phyloP scores from a whole-genome alignment of 2,329 filamentous ascomycete genomes.

The Exutisphaerella laricina region DNA sequence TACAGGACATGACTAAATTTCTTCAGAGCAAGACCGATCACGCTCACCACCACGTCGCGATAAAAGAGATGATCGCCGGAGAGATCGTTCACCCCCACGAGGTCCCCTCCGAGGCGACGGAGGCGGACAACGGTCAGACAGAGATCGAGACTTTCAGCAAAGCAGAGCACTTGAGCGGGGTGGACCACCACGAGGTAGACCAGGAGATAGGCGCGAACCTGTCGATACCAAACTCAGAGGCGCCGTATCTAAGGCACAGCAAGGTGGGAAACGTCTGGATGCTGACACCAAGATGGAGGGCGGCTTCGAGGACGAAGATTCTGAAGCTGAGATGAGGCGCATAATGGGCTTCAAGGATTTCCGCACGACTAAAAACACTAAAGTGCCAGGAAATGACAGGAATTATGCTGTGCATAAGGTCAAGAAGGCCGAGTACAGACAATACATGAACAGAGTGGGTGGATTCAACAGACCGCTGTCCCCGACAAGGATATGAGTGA shows the following conservation, averaged over 20 bases:
- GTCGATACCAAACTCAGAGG: slow-evolving; percentile 6
- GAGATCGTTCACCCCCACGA: slow-evolving; percentile 27
- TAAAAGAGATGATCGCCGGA: slow-evolving; percentile 26
- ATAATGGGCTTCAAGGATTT: slow-evolving; percentile 91
- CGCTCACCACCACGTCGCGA: slow-evolving; percentile 29
- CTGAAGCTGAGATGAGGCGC: slow-evolving; percentile 67
- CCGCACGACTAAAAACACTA: slow-evolving; percentile 78
- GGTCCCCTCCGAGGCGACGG: slow-evolving; percentile 11
- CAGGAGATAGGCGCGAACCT: slow-evolving; percentile 15
- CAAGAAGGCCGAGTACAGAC: slow-evolving; percentile 90
- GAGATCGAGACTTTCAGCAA: slow-evolving; percentile 20
- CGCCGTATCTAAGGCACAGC: slow-evolving; percentile 4
- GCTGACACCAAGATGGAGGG: slow-evolving; percentile 21
- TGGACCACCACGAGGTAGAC: slow-evolving; percentile 8
- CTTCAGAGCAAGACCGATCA: slow-evolving; percentile 26
- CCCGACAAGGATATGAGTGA: slow-evolving; percentile 14
- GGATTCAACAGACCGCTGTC: slow-evolving; percentile 67
- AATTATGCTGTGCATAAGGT: slow-evolving; percentile 78
- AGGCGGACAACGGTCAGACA: slow-evolving; percentile 20
- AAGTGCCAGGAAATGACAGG: slow-evolving; percentile 77
- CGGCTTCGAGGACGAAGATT: slow-evolving; percentile 47
- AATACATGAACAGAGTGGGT: slow-evolving; percentile 88
- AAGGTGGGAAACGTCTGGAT: slow-evolving; percentile 10
- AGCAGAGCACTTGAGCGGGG: slow-evolving; percentile 9
- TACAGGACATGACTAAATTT: slow-evolving; percentile 15